A percentile compares a stretch with the other conserved stretches of the same genome.
Evolutionary conservation across 2,329 filamentous ascomycete genomes (phyloP).

Genomic region (Fusarium sp.): DNA sequence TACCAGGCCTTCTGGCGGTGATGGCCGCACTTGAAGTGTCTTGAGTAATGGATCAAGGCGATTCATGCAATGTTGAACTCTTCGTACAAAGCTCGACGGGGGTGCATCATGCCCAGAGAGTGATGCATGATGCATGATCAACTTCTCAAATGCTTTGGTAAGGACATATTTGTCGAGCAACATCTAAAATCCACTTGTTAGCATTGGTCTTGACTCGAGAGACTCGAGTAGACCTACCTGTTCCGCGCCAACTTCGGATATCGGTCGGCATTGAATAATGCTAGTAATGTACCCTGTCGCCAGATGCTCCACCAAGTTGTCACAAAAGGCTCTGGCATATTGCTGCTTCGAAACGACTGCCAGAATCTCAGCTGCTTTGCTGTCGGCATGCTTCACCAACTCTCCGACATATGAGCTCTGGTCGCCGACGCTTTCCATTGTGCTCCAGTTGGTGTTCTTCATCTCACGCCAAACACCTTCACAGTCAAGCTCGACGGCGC

Average conservation of each 20-base stretch:
- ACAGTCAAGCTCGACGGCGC: slow-evolving; percentile 83
- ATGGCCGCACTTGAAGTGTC: slow-evolving; percentile 92
- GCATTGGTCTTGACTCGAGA: not conserved
- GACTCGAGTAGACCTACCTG: slow-evolving; percentile 68
- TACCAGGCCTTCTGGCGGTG: slow-evolving; percentile 91
- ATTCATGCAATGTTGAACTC: slow-evolving; percentile 85
- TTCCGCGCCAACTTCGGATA: slow-evolving; percentile 94
- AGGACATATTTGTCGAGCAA: slow-evolving; percentile 93
- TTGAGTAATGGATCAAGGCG: slow-evolving; percentile 94
- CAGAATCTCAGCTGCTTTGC: slow-evolving; percentile 80
- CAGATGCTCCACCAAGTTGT: slow-evolving; percentile 92
- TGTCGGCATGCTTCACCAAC: slow-evolving; percentile 79
- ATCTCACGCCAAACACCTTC: slow-evolving; percentile 96
- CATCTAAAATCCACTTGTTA: slow-evolving; percentile 72
- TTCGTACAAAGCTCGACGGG: slow-evolving; percentile 79
- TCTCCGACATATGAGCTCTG: slow-evolving; percentile 93
- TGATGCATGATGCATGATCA: slow-evolving; percentile 74
- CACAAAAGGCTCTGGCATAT: slow-evolving; percentile 93
- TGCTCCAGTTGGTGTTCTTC: slow-evolving; percentile 95
- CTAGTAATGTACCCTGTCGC: slow-evolving; percentile 83
- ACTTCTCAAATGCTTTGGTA: slow-evolving; percentile 80
- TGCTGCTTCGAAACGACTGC: slow-evolving; percentile 87
- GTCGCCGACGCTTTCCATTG: slow-evolving; percentile 92
- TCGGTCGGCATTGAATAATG: slow-evolving; percentile 88
- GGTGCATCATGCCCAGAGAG: slow-evolving; percentile 58